phyloP scores from a whole-genome alignment of 768 basidiomycete species.

The Kwoniella dendrophila region DNA sequence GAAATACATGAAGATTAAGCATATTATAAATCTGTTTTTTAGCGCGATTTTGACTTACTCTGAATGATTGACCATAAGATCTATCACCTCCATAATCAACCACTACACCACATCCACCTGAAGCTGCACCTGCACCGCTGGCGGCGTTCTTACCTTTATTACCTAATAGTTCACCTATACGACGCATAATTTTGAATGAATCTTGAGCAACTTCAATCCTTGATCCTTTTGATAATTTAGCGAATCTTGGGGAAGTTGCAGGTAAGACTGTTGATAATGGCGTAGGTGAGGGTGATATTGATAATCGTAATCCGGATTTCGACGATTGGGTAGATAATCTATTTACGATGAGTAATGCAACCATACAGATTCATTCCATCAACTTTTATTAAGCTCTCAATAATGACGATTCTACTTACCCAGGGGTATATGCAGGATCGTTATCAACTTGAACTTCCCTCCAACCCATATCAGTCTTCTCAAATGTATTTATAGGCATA shows the following conservation, averaged over 20 bases:
- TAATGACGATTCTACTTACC: slow-evolving; percentile 21
- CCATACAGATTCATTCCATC: neutral
- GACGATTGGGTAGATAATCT: slow-evolving; percentile 36
- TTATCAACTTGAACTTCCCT: slow-evolving; percentile 76
- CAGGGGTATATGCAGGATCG: slow-evolving; percentile 54
- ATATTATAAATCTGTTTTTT: neutral
- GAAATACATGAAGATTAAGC: neutral
- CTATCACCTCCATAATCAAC: slow-evolving; percentile 85
- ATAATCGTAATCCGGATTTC: slow-evolving; percentile 63
- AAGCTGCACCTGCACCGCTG: too few relatives aligned
- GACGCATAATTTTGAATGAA: slow-evolving; percentile 69
- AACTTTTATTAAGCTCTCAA: neutral
- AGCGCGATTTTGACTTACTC: slow-evolving; percentile 62
- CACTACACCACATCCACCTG: slow-evolving; percentile 67
- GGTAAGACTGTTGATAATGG: slow-evolving; percentile 61
- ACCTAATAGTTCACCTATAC: slow-evolving; percentile 69
- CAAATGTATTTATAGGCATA: slow-evolving; percentile 83
- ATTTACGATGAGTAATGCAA: neutral
- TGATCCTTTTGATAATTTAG: slow-evolving; percentile 67
- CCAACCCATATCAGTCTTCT: slow-evolving; percentile 80
- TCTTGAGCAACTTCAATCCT: slow-evolving; percentile 79
- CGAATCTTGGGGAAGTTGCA: slow-evolving; percentile 70
- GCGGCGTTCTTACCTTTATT: too few relatives aligned
- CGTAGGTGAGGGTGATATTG: slow-evolving; percentile 67
- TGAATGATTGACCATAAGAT: slow-evolving; percentile 71